phyloP scores from a whole-genome alignment of 441 rosid species.

The Kokia cookei region DNA sequence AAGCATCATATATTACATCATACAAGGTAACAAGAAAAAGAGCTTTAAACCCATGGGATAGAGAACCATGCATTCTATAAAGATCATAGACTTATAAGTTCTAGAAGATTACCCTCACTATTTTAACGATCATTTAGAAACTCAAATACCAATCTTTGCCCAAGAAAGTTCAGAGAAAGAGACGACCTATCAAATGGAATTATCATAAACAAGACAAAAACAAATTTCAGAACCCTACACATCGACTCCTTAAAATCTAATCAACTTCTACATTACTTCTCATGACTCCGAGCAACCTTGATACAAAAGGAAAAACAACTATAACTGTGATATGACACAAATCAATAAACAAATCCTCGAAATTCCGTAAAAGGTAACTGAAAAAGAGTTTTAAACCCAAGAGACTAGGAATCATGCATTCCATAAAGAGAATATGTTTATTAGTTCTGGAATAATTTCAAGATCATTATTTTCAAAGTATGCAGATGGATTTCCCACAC shows the following conservation, averaged over 20 bases:
- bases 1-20: background rate
- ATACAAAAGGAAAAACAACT: too few relatives aligned
- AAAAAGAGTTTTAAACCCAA: too few relatives aligned
- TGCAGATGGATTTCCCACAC: too few relatives aligned
- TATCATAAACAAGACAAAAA: background rate
- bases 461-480: too few relatives aligned
- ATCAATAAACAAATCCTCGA: too few relatives aligned
- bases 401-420: too few relatives aligned
- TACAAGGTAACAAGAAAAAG: background rate
- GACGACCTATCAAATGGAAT: background rate
- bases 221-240: background rate
- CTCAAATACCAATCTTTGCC: background rate
- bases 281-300: too few relatives aligned
- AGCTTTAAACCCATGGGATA: background rate
- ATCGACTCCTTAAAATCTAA: background rate
- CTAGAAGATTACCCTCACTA: background rate
- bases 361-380: too few relatives aligned
- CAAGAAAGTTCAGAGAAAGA: background rate
- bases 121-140: background rate
- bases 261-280: background rate
- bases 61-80: background rate
- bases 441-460: too few relatives aligned
- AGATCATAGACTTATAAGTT: background rate
- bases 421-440: too few relatives aligned
- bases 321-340: too few relatives aligned